Conservation (phyloP, 169 alveolate genomes). For the Eimeria falciformis region DNA sequence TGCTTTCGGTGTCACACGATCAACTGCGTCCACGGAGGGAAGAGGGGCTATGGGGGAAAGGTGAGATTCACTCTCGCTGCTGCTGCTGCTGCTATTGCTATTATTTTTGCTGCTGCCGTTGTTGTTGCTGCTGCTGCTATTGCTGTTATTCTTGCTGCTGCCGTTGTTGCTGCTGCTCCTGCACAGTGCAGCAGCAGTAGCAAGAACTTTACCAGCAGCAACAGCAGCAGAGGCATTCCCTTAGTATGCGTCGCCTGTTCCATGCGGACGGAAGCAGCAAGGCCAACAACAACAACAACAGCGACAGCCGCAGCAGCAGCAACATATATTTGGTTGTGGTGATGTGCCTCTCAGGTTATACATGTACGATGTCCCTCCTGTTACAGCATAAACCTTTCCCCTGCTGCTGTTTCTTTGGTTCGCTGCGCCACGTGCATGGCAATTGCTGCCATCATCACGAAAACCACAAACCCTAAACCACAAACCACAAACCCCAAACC, state of each 20-base stretch:
- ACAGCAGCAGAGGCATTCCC: constrained; percentile 12
- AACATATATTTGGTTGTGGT: too few species aligned
- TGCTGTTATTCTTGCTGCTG: too few species aligned
- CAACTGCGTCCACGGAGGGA: too few species aligned
- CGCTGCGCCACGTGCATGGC: not conserved
- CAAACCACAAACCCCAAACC: not conserved
- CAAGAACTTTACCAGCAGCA: constrained; percentile 22
- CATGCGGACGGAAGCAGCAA: not conserved
- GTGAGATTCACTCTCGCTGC: not conserved
- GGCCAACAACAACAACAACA: not conserved
- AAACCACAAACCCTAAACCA: not conserved
- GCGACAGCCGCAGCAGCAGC: not conserved
- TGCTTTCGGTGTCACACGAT: not conserved
- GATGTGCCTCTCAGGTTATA: too few species aligned
- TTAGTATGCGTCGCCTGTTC: not conserved
- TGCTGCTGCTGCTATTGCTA: not conserved
- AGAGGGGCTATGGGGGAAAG: too few species aligned
- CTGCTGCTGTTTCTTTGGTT: too few species aligned
- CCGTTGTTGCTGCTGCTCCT: not conserved
- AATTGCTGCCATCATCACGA: not conserved
- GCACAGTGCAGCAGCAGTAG: not conserved
- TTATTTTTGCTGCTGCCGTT: not conserved
- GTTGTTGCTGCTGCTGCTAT: too few species aligned
- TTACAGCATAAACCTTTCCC: not conserved
- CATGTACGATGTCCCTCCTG: not conserved